Evolutionary conservation across 2,329 filamentous ascomycete genomes (phyloP).

Genomic region (Juglanconis juglandina): DNA sequence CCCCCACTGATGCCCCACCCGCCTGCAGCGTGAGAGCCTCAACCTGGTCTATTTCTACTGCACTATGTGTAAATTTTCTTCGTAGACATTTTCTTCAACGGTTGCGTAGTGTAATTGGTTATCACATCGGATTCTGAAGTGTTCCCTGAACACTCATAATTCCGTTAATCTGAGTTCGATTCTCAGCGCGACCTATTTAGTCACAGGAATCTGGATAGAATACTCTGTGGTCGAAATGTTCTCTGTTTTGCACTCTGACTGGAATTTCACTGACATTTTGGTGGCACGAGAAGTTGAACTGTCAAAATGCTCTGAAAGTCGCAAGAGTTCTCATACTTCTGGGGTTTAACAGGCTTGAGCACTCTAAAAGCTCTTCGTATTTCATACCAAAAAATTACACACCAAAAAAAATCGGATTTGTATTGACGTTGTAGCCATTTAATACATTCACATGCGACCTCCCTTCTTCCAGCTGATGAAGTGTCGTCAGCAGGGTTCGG

Average conservation of each 20-base stretch:
- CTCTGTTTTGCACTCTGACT: neutral
- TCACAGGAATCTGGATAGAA: neutral
- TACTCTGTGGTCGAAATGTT: neutral
- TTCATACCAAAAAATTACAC: neutral
- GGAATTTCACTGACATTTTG: neutral
- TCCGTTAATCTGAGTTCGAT: neutral
- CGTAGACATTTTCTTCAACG: neutral
- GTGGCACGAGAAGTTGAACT: neutral
- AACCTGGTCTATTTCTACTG: neutral
- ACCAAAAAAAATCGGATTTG: too few relatives aligned
- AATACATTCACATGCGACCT: too few relatives aligned
- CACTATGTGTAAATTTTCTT: neutral
- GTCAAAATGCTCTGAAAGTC: neutral
- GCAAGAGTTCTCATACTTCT: neutral
- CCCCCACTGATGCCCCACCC: neutral
- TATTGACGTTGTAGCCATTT: too few relatives aligned
- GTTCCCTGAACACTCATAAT: neutral
- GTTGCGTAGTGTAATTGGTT: neutral
- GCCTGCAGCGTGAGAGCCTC: neutral
- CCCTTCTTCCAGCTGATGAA: neutral
- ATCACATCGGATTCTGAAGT: neutral
- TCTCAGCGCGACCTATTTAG: neutral
- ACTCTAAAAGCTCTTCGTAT: neutral
- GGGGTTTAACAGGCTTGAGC: too few relatives aligned
- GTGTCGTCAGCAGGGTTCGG: constrained; percentile 4